These are phyloP conservation scores for Kluyveromyces aestuarii DNA, from an alignment of 805 yeast genomes.

Conservation along the genomic window DNA sequence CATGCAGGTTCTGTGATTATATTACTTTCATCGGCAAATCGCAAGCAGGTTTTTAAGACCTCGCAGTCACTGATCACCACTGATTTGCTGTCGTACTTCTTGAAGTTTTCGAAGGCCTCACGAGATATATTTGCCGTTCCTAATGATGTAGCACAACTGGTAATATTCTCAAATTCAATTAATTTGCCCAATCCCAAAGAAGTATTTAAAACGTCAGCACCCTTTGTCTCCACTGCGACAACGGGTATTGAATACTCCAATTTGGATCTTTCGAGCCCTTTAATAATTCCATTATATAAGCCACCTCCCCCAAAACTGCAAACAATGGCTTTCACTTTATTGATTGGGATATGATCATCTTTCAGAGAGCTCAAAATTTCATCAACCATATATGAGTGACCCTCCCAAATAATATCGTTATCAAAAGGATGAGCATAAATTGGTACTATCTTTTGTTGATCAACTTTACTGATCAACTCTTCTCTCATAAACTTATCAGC, in stretches of 20 bases:
- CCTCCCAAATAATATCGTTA: slow-evolving; percentile 44
- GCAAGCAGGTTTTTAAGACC: slow-evolving; percentile 44
- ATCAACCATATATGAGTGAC: slow-evolving; percentile 41
- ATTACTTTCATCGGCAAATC: slow-evolving; percentile 42
- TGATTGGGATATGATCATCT: slow-evolving; percentile 14
- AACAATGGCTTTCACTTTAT: slow-evolving; percentile 35
- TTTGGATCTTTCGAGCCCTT: slow-evolving; percentile 33
- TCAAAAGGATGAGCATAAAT: slow-evolving; percentile 51
- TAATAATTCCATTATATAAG: slow-evolving; percentile 41
- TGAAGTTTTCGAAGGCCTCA: slow-evolving; percentile 38
- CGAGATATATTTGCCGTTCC: slow-evolving; percentile 52
- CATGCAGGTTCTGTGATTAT: slow-evolving; percentile 63
- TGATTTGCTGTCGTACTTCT: slow-evolving; percentile 33
- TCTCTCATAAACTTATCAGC: slow-evolving; percentile 38
- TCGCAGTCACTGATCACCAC: slow-evolving; percentile 44
- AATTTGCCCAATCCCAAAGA: slow-evolving; percentile 39
- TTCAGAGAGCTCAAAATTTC: slow-evolving; percentile 30
- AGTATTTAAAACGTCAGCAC: slow-evolving; percentile 48
- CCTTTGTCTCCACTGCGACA: slow-evolving; percentile 50
- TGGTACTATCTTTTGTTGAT: slow-evolving; percentile 19
- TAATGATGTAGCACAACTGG: slow-evolving; percentile 53
- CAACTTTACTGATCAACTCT: slow-evolving; percentile 18
- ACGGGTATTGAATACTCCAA: slow-evolving; percentile 32
- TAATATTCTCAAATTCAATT: slow-evolving; percentile 36
- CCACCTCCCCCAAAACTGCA: slow-evolving; percentile 57